Evolutionary conservation across 768 basidiomycete species (phyloP).

Genomic region (Pleurotus salmoneostramineus): DNA sequence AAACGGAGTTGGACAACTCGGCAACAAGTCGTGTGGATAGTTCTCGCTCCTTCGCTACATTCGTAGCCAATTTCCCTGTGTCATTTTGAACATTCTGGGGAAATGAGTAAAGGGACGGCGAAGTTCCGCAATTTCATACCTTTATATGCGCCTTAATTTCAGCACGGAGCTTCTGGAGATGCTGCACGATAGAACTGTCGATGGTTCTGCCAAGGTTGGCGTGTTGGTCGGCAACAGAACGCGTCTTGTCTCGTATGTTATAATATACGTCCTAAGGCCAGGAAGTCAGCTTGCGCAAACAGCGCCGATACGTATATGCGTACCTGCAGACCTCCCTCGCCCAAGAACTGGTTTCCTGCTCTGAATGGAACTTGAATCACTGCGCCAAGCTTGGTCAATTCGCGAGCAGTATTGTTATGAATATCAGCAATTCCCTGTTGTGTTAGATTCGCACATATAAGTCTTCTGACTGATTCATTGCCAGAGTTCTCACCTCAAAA

Average conservation of each 20-base stretch:
- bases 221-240: constrained; percentile 91
- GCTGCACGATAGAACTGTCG: constrained; percentile 96
- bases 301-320: constrained; percentile 12
- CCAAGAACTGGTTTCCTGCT: constrained; percentile 94
- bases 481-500: constrained; percentile 79
- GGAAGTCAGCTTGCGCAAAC: background rate
- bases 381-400: constrained; percentile 88
- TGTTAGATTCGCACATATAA: too few species aligned
- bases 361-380: constrained; percentile 98
- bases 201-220: constrained; percentile 95
- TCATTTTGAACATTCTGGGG: constrained; percentile 88
- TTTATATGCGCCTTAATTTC: constrained; percentile 99
- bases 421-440: constrained; percentile 67
- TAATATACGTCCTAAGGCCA: constrained; percentile 80
- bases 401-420: constrained; percentile 90
- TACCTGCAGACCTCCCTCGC: constrained; percentile 93
- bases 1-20: constrained; percentile 83
- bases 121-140: constrained; percentile 36
- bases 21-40: constrained; percentile 80
- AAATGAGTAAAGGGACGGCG: background rate
- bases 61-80: constrained; percentile 86
- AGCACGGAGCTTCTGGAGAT: constrained; percentile 88
- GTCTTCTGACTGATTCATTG: too few species aligned
- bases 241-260: constrained; percentile 88
- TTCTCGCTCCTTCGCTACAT: constrained; percentile 92